Percentiles rank a stretch among this genome's conserved stretches.
These are phyloP conservation scores for Stachybotrys chartarum DNA, from an alignment of 2,329 filamentous ascomycete genomes.

Conservation along the genomic window DNA sequence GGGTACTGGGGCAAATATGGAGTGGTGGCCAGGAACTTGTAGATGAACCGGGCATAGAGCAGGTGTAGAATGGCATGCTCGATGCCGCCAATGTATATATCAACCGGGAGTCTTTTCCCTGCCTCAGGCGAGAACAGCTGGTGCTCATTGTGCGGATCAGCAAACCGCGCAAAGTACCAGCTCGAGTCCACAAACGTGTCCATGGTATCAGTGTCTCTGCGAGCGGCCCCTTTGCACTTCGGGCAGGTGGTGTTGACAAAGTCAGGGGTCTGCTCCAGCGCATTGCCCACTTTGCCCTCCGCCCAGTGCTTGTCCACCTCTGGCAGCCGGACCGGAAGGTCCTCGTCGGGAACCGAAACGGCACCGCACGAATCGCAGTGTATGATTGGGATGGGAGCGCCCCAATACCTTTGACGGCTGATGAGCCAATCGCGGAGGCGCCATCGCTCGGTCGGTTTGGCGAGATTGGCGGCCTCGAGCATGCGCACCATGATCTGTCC, in stretches of 20 bases:
- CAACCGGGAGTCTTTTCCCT: conserved; percentile 62
- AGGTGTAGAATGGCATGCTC: conserved; percentile 89
- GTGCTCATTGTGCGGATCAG: conserved; percentile 59
- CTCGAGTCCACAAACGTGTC: conserved; percentile 94
- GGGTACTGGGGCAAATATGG: conserved; percentile 34
- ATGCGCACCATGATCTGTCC: conserved; percentile 52
- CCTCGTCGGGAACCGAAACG: conserved; percentile 67
- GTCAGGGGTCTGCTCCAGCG: conserved; percentile 61
- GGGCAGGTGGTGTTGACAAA: conserved; percentile 76
- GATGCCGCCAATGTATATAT: conserved; percentile 83
- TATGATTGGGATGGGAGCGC: conserved; percentile 80
- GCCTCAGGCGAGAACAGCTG: conserved; percentile 55
- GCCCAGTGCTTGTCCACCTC: conserved; percentile 61
- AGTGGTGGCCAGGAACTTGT: conserved; percentile 69
- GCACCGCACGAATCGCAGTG: conserved; percentile 72
- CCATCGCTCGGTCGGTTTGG: conserved; percentile 63
- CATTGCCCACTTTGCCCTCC: conserved; percentile 65
- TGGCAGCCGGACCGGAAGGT: conserved; percentile 73
- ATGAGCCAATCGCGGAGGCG: conserved; percentile 83
- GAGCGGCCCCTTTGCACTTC: conserved; percentile 61
- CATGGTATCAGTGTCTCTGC: conserved; percentile 89
- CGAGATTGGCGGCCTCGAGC: conserved; percentile 49
- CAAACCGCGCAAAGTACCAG: conserved; percentile 83
- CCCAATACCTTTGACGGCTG: conserved; percentile 90
- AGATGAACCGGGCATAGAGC: conserved; percentile 83